A percentile compares a stretch with the other conserved stretches of the same genome.
Evolutionary conservation across 441 rosid genomes (phyloP).

Genomic region (Syzygium syzygioides): DNA sequence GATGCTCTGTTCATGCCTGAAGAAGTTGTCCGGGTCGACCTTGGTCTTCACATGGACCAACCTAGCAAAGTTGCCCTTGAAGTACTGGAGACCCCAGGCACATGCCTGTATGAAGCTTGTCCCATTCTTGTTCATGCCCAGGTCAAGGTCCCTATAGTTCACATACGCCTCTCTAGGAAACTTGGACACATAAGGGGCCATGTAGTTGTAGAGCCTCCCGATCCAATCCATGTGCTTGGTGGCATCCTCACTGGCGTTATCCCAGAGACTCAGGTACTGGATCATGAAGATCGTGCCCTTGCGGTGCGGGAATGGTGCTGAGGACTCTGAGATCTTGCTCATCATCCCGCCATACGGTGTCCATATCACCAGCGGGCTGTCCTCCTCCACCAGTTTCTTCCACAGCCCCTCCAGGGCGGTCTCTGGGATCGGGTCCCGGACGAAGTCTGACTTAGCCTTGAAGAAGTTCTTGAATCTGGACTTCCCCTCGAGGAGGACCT

Average conservation of each 20-base stretch:
- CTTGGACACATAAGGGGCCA: slow-evolving; percentile 51
- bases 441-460: slow-evolving; percentile 1
- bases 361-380: not conserved
- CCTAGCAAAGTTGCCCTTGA: slow-evolving; percentile 48
- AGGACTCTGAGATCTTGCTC: not conserved
- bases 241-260: not conserved
- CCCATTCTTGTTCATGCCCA: slow-evolving; percentile 33
- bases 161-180: slow-evolving; percentile 55
- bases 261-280: not conserved
- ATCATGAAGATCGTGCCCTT: not conserved
- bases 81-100: slow-evolving; percentile 43
- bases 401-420: not conserved
- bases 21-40: slow-evolving; percentile 58
- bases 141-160: slow-evolving; percentile 60
- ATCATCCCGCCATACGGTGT: not conserved
- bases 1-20: slow-evolving; percentile 62
- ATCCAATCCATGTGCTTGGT: slow-evolving; percentile 21
- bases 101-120: slow-evolving; percentile 27
- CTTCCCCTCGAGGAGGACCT: not conserved
- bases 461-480: slow-evolving; percentile 1
- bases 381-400: not conserved
- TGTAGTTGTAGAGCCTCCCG: slow-evolving; percentile 32
- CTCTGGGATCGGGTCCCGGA: not conserved
- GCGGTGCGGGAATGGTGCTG: not conserved
- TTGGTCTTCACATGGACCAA: slow-evolving; percentile 45